These are phyloP conservation scores for Cyberlindnera japonica DNA, from an alignment of 805 yeast species.

Conservation along the genomic window DNA sequence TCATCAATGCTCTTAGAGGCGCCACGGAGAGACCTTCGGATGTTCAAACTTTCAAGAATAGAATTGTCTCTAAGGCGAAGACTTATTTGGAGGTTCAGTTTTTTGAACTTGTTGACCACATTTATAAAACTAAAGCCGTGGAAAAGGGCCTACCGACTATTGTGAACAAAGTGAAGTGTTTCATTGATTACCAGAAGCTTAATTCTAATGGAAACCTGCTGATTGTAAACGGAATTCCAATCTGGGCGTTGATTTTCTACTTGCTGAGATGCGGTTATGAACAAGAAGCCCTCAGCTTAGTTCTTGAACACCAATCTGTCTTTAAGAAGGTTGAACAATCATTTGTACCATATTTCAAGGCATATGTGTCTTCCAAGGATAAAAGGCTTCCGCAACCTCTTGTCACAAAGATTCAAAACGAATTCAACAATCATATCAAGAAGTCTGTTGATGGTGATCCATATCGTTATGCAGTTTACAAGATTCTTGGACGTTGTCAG, in stretches of 20 bases:
- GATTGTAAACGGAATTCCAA: constrained; percentile 76
- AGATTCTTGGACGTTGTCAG: constrained; percentile 86
- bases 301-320: constrained; percentile 57
- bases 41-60: constrained; percentile 24
- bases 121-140: constrained; percentile 51
- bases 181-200: constrained; percentile 45
- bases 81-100: constrained; percentile 72
- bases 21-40: constrained; percentile 21
- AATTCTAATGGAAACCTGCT: constrained; percentile 49
- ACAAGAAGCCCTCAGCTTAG: constrained; percentile 72
- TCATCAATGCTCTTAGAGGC: constrained; percentile 42
- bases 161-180: constrained; percentile 64
- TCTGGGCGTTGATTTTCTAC: constrained; percentile 92
- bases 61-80: constrained; percentile 53
- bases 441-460: constrained; percentile 73
- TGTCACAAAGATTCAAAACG: constrained; percentile 65
- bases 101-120: constrained; percentile 63
- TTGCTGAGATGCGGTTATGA: constrained; percentile 79
- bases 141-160: constrained; percentile 70
- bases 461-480: constrained; percentile 83
- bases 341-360: constrained; percentile 75
- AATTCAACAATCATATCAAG: constrained; percentile 81
- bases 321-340: constrained; percentile 83
- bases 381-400: constrained; percentile 61
- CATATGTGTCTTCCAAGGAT: constrained; percentile 55